Percentiles rank a stretch among this genome's conserved stretches.
phyloP scores from a whole-genome alignment of 441 rosid genomes.

The Erodium chrysanthum region DNA sequence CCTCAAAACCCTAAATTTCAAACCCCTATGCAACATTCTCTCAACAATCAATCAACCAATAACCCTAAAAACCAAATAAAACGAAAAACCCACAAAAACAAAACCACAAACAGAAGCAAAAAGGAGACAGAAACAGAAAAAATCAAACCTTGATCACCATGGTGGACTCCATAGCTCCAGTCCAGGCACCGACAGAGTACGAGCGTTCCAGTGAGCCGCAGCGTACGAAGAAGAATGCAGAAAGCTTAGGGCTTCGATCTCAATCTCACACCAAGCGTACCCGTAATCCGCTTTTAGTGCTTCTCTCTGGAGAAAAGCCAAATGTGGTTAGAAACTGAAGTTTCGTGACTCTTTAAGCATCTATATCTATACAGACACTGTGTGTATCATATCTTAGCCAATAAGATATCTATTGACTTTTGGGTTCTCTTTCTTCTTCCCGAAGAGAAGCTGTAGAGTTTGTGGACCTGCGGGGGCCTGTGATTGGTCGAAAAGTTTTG shows the following conservation, averaged over 20 bases:
- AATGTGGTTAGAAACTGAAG: no score
- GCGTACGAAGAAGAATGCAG: no score
- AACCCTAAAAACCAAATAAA: neutral
- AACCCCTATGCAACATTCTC: neutral
- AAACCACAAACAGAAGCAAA: neutral
- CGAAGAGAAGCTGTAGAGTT: neutral
- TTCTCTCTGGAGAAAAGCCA: no score
- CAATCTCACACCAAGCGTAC: neutral
- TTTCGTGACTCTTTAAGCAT: neutral
- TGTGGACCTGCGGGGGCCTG: neutral
- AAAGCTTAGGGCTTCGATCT: neutral
- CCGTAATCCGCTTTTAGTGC: neutral
- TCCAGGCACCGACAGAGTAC: no score
- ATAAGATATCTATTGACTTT: neutral
- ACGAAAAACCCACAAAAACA: no score
- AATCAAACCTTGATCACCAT: slow-evolving; percentile 3
- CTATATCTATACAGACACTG: neutral
- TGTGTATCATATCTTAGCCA: neutral
- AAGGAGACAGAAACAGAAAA: neutral
- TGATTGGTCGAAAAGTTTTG: neutral
- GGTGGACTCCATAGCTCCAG: neutral
- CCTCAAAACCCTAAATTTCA: neutral
- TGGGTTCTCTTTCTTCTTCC: slow-evolving; percentile 3
- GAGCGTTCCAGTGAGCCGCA: neutral
- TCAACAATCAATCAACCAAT: neutral